A percentile compares a stretch with the other conserved stretches of the same genome.
These are phyloP conservation scores for Entomortierella chlamydospora DNA, from an alignment of 192 early-diverging fungal genomes.

Conservation along the genomic window DNA sequence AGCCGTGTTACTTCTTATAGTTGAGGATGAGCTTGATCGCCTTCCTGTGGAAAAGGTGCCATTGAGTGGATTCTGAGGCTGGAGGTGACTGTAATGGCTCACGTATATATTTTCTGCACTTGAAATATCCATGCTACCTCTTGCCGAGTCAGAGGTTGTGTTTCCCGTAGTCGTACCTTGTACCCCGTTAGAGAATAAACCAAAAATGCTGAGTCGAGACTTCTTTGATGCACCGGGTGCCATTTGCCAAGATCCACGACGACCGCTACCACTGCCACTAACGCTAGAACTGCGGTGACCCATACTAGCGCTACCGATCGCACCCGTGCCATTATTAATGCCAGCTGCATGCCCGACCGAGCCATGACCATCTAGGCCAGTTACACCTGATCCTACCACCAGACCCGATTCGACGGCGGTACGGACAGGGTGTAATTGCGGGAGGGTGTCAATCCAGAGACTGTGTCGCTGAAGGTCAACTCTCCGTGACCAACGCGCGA, in stretches of 20 bases:
- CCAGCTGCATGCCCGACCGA: slow-evolving; percentile 25
- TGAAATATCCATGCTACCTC: slow-evolving; percentile 35
- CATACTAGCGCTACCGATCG: slow-evolving; percentile 13
- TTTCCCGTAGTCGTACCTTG: background rate
- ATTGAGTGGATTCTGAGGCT: slow-evolving; percentile 20
- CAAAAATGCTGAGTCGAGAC: slow-evolving; percentile 47
- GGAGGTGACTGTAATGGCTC: slow-evolving; percentile 18
- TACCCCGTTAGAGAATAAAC: slow-evolving; percentile 19
- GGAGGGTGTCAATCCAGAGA: slow-evolving; percentile 51
- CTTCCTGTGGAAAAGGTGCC: slow-evolving; percentile 30
- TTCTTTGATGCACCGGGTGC: slow-evolving; percentile 23
- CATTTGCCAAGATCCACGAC: slow-evolving; percentile 41
- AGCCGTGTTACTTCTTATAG: slow-evolving; percentile 18
- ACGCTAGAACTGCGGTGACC: slow-evolving; percentile 19
- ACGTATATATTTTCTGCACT: slow-evolving; percentile 18
- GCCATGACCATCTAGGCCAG: slow-evolving; percentile 1
- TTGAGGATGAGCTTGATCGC: slow-evolving; percentile 42
- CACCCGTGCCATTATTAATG: background rate
- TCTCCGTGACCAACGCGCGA: slow-evolving; percentile 43
- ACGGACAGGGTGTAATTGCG: slow-evolving; percentile 46
- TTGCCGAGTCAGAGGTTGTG: slow-evolving; percentile 27
- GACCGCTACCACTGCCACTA: slow-evolving; percentile 31
- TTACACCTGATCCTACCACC: slow-evolving; percentile 11
- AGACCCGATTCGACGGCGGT: slow-evolving; percentile 39
- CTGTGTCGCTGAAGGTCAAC: slow-evolving; percentile 50